Percentiles rank a stretch among this genome's conserved stretches.
These are phyloP conservation scores for Gryganskiella cystojenkinii DNA, from an alignment of 192 early-diverging fungal genomes.

Conservation along the genomic window DNA sequence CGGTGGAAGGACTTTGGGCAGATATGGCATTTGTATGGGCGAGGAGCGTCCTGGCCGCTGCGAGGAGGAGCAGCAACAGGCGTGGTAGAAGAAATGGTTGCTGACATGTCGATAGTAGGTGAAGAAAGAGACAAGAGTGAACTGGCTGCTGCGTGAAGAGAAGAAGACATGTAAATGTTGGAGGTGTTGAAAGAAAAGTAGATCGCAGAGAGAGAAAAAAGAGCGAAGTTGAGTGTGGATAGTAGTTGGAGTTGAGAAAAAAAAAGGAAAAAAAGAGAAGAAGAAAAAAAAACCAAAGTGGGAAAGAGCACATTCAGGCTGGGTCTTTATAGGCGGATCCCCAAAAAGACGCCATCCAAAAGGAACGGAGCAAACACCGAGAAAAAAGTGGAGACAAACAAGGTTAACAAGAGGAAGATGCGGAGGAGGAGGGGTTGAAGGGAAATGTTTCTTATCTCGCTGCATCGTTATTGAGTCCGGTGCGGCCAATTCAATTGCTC, in stretches of 20 bases:
- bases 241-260: conserved; percentile 14
- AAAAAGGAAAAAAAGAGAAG: conserved; percentile 15
- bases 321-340: conserved; percentile 9
- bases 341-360: background rate
- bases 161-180: conserved; percentile 4
- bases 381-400: conserved; percentile 52
- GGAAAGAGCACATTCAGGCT: conserved; percentile 7
- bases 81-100: conserved; percentile 28
- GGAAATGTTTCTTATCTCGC: background rate
- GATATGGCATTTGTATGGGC: conserved; percentile 72
- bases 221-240: background rate
- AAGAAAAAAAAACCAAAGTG: conserved; percentile 11
- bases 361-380: background rate
- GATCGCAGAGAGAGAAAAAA: conserved; percentile 7
- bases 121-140: conserved; percentile 25
- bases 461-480: background rate
- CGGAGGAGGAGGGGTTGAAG: conserved; percentile 4
- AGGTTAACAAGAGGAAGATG: conserved; percentile 23
- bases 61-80: conserved; percentile 15
- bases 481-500: no score
- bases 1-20: conserved; percentile 82
- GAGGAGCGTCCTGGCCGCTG: conserved; percentile 53
- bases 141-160: conserved; percentile 15
- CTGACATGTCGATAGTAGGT: conserved; percentile 6
- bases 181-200: background rate